Evolutionary conservation across 2,329 filamentous ascomycete species (phyloP).

Genomic region (Penicillium nordicum): DNA sequence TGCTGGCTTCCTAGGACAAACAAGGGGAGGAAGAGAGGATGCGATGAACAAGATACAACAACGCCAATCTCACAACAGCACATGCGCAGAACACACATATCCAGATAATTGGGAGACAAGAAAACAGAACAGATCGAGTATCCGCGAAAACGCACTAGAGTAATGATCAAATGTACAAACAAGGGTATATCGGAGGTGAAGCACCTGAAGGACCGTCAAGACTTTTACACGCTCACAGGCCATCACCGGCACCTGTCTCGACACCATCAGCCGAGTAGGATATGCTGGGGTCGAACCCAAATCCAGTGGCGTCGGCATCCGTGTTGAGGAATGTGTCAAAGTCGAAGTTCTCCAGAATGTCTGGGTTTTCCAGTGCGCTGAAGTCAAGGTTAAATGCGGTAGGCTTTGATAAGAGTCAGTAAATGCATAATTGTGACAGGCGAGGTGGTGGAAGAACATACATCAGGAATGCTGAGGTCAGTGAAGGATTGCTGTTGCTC

Average conservation of each 20-base stretch:
- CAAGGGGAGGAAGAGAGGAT: slow-evolving; percentile 16
- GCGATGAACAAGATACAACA: slow-evolving; percentile 35
- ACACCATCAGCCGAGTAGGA: slow-evolving; percentile 41
- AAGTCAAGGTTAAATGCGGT: slow-evolving; percentile 43
- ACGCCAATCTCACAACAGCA: slow-evolving; percentile 33
- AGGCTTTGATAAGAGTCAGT: slow-evolving; percentile 19
- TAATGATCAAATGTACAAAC: slow-evolving; percentile 37
- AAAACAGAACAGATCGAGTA: slow-evolving; percentile 18
- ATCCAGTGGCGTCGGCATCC: slow-evolving; percentile 43
- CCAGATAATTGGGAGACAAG: slow-evolving; percentile 28
- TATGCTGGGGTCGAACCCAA: slow-evolving; percentile 44
- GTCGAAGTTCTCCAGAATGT: slow-evolving; percentile 57
- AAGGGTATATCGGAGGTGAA: slow-evolving; percentile 39
- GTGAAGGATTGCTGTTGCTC: slow-evolving; percentile 35
- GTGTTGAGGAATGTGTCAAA: slow-evolving; percentile 66
- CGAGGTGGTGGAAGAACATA: slow-evolving; percentile 23
- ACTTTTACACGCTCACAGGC: slow-evolving; percentile 36
- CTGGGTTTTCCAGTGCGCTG: slow-evolving; percentile 44
- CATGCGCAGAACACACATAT: slow-evolving; percentile 26
- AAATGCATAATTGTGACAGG: neutral
- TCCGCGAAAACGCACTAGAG: slow-evolving; percentile 24
- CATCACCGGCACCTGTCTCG: slow-evolving; percentile 41
- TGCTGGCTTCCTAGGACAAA: slow-evolving; percentile 11
- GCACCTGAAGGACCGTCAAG: slow-evolving; percentile 33
- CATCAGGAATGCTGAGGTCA: slow-evolving; percentile 38